phyloP scores from a whole-genome alignment of 176 grass and related monocot species.

The Alloteropsis semialata region DNA sequence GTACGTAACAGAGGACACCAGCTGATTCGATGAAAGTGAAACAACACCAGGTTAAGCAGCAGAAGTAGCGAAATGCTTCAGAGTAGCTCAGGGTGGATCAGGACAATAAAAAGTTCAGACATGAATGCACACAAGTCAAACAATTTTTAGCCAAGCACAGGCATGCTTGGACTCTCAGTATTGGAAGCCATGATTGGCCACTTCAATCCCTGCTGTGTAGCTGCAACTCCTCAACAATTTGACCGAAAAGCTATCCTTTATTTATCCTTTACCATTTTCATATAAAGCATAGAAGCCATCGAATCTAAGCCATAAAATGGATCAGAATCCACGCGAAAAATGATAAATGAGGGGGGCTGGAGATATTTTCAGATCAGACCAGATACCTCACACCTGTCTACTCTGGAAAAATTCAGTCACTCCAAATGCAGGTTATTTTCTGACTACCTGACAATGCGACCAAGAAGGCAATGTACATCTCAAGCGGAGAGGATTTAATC shows the following conservation, averaged over 20 bases:
- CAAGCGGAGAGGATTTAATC: not conserved
- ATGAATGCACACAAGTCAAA: not conserved
- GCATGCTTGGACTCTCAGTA: not conserved
- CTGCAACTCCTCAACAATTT: not conserved
- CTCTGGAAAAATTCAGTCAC: slow-evolving; percentile 7
- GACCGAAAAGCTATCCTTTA: not conserved
- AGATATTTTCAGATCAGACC: not conserved
- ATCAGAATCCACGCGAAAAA: slow-evolving; percentile 4
- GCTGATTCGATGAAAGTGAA: not conserved
- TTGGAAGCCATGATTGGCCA: not conserved
- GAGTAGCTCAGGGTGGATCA: not conserved
- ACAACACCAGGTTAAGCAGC: not conserved
- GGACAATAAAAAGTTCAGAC: not conserved
- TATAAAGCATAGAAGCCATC: not conserved
- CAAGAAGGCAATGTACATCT: slow-evolving; percentile 10
- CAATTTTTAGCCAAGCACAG: too few relatives aligned
- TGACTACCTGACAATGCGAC: slow-evolving; percentile 16
- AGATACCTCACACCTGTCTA: slow-evolving; percentile 7
- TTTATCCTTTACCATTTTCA: not conserved
- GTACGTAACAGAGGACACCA: too few relatives aligned
- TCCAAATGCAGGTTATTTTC: slow-evolving; percentile 27
- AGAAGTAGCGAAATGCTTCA: slow-evolving; percentile 2
- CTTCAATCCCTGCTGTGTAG: not conserved
- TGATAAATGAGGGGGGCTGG: not conserved
- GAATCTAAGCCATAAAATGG: slow-evolving; percentile 8